A percentile compares a stretch with the other conserved stretches of the same genome.
Evolutionary conservation across 2,329 filamentous ascomycete species (phyloP).

Genomic region (Atkinsonella texensis): DNA sequence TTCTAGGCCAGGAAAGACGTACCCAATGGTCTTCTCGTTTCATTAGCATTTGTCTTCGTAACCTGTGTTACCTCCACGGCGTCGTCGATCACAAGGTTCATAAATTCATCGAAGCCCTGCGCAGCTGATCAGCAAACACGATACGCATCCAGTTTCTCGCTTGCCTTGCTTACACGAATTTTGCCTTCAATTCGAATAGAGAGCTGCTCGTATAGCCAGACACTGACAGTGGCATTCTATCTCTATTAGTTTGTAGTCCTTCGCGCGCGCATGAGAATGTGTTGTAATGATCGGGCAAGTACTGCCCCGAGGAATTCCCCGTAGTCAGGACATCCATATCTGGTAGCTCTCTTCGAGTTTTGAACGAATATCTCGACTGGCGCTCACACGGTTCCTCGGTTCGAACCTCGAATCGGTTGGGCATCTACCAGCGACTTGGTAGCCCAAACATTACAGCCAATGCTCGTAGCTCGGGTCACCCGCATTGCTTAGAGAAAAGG

Average conservation of each 20-base stretch:
- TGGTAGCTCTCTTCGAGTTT: too few species aligned
- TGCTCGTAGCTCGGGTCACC: neutral
- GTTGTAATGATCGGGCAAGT: neutral
- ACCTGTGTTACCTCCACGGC: constrained; percentile 82
- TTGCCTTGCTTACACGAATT: constrained; percentile 57
- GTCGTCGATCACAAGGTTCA: constrained; percentile 96
- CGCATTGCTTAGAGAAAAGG: neutral
- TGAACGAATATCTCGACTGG: too few species aligned
- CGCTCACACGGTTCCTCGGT: too few species aligned
- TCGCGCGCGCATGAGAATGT: constrained; percentile 9
- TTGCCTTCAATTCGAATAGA: constrained; percentile 91
- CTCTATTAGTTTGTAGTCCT: neutral
- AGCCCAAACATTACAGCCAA: too few species aligned
- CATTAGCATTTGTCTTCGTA: constrained; percentile 65
- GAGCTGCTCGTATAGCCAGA: constrained; percentile 97
- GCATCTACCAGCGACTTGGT: neutral
- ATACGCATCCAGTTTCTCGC: neutral
- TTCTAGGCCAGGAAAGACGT: constrained; percentile 17
- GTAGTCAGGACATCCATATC: too few species aligned
- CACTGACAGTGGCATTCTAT: constrained; percentile 70
- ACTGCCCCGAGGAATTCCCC: too few species aligned
- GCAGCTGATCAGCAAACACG: neutral
- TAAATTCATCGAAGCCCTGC: constrained; percentile 97
- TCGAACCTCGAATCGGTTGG: too few species aligned
- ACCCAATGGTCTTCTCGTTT: constrained; percentile 72